These are phyloP conservation scores for Globisporangium sylvaticum DNA, from an alignment of 352 stramenopile genomes.

Conservation along the genomic window DNA sequence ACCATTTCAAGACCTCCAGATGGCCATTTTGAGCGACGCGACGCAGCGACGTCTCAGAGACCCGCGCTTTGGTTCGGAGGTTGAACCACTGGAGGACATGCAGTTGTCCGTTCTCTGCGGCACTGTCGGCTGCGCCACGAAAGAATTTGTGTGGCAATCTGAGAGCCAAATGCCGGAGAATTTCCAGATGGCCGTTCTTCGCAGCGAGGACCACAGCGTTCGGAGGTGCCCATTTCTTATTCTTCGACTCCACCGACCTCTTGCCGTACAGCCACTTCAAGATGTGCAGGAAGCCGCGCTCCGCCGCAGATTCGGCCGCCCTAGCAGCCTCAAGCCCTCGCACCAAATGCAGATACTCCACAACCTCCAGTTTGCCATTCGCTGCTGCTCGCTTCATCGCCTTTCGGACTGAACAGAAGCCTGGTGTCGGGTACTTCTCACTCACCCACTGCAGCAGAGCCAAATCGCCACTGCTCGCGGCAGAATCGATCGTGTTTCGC, in stretches of 20 bases:
- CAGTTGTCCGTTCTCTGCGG: background rate
- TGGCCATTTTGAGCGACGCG: background rate
- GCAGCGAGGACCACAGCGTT: conserved; percentile 1
- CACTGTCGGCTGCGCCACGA: background rate
- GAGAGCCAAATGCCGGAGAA: background rate
- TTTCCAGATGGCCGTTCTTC: background rate
- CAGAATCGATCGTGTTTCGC: background rate
- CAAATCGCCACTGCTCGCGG: conserved; percentile 1
- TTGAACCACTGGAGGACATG: conserved; percentile 3
- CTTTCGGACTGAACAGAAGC: background rate
- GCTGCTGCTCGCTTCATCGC: conserved; percentile 5
- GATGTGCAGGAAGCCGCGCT: conserved; percentile 10
- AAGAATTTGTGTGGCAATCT: conserved; percentile 2
- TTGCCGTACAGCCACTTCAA: conserved; percentile 13
- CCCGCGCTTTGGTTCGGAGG: background rate
- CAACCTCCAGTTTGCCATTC: background rate
- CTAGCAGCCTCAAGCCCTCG: conserved; percentile 1
- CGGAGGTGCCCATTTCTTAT: background rate
- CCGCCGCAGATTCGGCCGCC: background rate
- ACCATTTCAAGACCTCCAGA: background rate
- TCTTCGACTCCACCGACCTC: background rate
- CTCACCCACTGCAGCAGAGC: background rate
- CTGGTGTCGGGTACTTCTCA: background rate
- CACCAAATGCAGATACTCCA: conserved; percentile 1
- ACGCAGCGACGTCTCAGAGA: background rate